Base-by-base conservation (phyloP, 2,329 filamentous ascomycete species). In the Xylaria arbuscula region DNA sequence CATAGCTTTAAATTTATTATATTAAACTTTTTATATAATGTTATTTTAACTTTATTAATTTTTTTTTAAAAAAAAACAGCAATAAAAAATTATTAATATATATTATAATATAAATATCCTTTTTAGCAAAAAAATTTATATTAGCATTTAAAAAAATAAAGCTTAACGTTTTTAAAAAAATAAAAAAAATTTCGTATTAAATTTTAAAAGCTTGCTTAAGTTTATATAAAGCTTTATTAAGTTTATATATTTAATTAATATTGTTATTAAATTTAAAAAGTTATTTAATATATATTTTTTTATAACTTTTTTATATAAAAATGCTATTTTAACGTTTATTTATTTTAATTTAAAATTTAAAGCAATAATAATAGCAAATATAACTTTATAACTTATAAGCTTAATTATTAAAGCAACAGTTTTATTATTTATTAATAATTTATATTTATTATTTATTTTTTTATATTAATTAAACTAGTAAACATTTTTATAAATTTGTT, bases 381-480 rank as follows among this genome's bases (percentile, higher is more conserved):
- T 60, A 48, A 22, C 57, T 50, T 60, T 60, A 60, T 60, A 60
- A 5, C 40, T 60, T 50, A 60, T 60, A 32, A 50, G 24, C 8
- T 60, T 60, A 22, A 60, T 17, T 36, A 60, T 6, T 32, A 50
- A 60, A 13, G 42, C 47, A 60, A 60, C 50, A 9, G 28, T 56
- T 1, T 22, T 55, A 38, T 55, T 55, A 22, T 56, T 42, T 9
- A 56, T 8, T 15, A 56, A 7, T 40, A 38, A 55, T 17, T 56
- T 38, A 24, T 40, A 17, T 24, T 56, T 42, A 42, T n/a, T 42
- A 6, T 17, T 42, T 42, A 56, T 56, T 0, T 5, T 17, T 17
- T 40, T 56, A 38, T 42, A 17, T 10, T 28, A 56, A 10, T 9
- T 56, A 56, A 28, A 19, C 28, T 19, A 57, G n/a, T 45, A 57